A percentile compares a stretch with the other conserved stretches of the same genome.
Conservation (phyloP, 1,139 yeast genomes). For the Geotrichum siamense region DNA sequence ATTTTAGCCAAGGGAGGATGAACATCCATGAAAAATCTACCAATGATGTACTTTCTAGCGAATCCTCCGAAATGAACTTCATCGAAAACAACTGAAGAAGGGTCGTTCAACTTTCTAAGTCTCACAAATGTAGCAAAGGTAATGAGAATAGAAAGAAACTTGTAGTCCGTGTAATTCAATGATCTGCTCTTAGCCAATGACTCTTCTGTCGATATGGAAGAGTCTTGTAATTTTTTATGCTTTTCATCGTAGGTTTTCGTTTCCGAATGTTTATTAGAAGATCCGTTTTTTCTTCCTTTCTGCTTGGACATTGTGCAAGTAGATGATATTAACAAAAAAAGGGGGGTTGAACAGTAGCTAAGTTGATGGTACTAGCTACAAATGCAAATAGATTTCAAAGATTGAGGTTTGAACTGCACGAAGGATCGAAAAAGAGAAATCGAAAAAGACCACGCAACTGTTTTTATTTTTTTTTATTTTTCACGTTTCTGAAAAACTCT, state of each 20-base stretch:
- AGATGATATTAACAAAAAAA: too few species aligned
- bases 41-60: conserved; percentile 54
- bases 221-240: conserved; percentile 10
- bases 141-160: conserved; percentile 45
- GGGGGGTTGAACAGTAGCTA: too few species aligned
- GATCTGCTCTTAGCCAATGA: conserved; percentile 33
- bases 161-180: conserved; percentile 25
- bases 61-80: conserved; percentile 69
- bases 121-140: conserved; percentile 52
- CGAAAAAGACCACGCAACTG: conserved; percentile 7
- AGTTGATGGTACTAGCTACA: too few species aligned
- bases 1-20: conserved; percentile 98
- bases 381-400: too few species aligned
- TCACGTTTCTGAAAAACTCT: too few species aligned
- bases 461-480: conserved; percentile 1
- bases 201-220: too few species aligned
- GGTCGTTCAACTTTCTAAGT: conserved; percentile 53
- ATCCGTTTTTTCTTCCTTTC: not conserved
- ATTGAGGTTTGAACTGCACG: not conserved
- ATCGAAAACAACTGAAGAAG: conserved; percentile 84
- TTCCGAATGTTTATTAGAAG: not conserved
- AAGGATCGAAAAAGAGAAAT: not conserved
- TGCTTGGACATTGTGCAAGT: not conserved
- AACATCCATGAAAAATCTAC: conserved; percentile 83
- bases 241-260: not conserved